Evolutionary conservation across 495 filamentous ascomycete species (phyloP).

Genomic region (Penicillium flavigenum): DNA sequence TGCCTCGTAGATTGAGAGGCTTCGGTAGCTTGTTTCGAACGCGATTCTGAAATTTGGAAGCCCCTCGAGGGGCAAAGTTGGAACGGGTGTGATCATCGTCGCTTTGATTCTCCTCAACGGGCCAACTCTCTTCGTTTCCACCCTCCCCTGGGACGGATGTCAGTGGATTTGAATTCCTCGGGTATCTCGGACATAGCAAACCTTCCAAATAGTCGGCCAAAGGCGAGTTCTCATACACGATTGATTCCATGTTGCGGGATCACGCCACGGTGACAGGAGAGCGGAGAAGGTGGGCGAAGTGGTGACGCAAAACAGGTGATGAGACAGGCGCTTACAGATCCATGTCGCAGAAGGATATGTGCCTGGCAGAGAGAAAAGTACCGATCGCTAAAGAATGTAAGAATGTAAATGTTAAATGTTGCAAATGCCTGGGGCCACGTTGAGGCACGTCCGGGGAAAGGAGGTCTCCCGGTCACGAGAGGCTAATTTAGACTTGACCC

Average conservation of each 20-base stretch:
- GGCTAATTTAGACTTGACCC: conserved; percentile 28
- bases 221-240: conserved; percentile 87
- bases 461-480: conserved; percentile 31
- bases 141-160: conserved; percentile 45
- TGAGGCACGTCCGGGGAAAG: conserved; percentile 30
- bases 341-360: conserved; percentile 21
- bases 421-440: conserved; percentile 24
- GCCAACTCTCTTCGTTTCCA: conserved; percentile 46
- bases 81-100: conserved; percentile 38
- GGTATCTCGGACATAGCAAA: conserved; percentile 37
- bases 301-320: conserved; percentile 11
- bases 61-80: conserved; percentile 74
- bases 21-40: conserved; percentile 65
- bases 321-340: conserved; percentile 19
- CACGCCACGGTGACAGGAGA: conserved; percentile 18
- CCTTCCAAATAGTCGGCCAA: conserved; percentile 93
- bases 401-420: conserved; percentile 8
- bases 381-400: conserved; percentile 1
- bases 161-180: conserved; percentile 16
- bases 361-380: conserved; percentile 1
- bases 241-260: conserved; percentile 75
- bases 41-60: conserved; percentile 62
- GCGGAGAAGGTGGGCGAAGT: conserved; percentile 18
- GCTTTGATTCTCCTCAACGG: conserved; percentile 41
- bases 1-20: conserved; percentile 57